These are phyloP conservation scores for Gonium pectorale DNA, from an alignment of 139 green algal species.

Conservation along the genomic window DNA sequence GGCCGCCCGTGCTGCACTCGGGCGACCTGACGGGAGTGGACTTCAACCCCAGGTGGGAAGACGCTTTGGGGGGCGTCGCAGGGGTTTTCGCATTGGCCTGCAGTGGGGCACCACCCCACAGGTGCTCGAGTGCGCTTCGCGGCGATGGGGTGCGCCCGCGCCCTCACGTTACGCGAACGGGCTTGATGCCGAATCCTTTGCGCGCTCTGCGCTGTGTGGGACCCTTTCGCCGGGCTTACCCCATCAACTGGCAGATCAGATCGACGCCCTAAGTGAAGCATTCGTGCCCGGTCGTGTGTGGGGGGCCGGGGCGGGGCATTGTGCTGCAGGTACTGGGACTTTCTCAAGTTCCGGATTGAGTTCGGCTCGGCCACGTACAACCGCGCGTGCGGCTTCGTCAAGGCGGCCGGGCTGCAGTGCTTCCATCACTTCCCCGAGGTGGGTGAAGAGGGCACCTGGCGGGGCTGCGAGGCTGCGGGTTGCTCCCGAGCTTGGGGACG, in stretches of 20 bases:
- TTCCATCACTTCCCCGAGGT: conserved; percentile 45
- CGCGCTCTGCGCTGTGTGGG: no score
- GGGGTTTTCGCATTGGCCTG: not conserved
- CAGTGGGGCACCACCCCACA: not conserved
- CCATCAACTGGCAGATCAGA: no score
- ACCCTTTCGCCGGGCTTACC: no score
- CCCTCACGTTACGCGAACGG: no score
- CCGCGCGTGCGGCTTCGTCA: not conserved
- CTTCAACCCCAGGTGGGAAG: not conserved
- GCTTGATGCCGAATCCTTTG: no score
- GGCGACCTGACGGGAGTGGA: not conserved
- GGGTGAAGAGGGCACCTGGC: no score
- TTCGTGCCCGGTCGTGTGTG: not conserved
- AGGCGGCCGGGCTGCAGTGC: conserved; percentile 23
- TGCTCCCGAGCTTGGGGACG: no score
- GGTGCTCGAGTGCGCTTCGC: not conserved
- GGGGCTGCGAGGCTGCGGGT: no score
- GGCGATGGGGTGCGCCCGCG: not conserved
- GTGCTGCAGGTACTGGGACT: conserved; percentile 39
- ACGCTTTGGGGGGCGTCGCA: no score
- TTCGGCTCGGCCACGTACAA: not conserved
- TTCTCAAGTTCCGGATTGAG: conserved; percentile 3
- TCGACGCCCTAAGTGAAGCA: no score
- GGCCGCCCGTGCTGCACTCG: conserved; percentile 3
- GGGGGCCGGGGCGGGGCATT: not conserved